A percentile compares a stretch with the other conserved stretches of the same genome.
Conservation (phyloP, 2,329 filamentous ascomycete genomes). For the Ceratocystiopsis sp. region DNA sequence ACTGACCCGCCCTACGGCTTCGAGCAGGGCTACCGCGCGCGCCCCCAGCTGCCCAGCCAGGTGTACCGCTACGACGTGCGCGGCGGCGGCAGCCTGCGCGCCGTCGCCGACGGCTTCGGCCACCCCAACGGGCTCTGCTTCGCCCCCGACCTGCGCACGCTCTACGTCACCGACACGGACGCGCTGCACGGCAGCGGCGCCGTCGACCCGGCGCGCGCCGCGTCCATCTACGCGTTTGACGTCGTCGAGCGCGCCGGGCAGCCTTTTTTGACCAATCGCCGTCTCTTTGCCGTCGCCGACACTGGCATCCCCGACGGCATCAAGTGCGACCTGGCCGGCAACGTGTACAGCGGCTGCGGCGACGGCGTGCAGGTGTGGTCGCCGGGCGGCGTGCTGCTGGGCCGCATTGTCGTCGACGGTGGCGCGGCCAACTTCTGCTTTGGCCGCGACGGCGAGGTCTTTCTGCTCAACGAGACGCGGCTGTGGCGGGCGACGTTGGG, state of each 20-base stretch:
- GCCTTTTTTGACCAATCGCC: slow-evolving; percentile 28
- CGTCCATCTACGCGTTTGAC: slow-evolving; percentile 25
- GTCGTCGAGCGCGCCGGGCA: slow-evolving; percentile 18
- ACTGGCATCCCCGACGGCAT: slow-evolving; percentile 27
- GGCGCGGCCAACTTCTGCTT: slow-evolving; percentile 30
- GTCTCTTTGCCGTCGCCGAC: slow-evolving; percentile 32
- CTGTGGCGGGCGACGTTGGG: slow-evolving; percentile 19
- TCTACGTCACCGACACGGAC: slow-evolving; percentile 27
- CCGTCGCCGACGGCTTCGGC: slow-evolving; percentile 29
- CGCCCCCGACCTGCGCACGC: slow-evolving; percentile 18
- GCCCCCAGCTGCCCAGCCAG: slow-evolving; percentile 26
- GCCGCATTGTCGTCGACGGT: slow-evolving; percentile 21
- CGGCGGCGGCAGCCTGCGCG: slow-evolving; percentile 22
- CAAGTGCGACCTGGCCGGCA: slow-evolving; percentile 23
- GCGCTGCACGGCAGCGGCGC: slow-evolving; percentile 15
- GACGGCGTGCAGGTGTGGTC: slow-evolving; percentile 33
- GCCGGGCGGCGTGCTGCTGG: slow-evolving; percentile 24
- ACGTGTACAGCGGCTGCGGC: slow-evolving; percentile 29
- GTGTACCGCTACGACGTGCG: slow-evolving; percentile 27
- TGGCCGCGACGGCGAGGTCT: slow-evolving; percentile 23
- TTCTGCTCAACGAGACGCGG: slow-evolving; percentile 27
- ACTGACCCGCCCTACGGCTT: slow-evolving; percentile 28
- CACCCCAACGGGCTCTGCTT: slow-evolving; percentile 25
- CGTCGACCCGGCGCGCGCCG: slow-evolving; percentile 13
- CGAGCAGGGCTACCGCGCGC: slow-evolving; percentile 25